Base-by-base conservation (phyloP, 306 rosid species). In the Lathyrus oleraceus region DNA sequence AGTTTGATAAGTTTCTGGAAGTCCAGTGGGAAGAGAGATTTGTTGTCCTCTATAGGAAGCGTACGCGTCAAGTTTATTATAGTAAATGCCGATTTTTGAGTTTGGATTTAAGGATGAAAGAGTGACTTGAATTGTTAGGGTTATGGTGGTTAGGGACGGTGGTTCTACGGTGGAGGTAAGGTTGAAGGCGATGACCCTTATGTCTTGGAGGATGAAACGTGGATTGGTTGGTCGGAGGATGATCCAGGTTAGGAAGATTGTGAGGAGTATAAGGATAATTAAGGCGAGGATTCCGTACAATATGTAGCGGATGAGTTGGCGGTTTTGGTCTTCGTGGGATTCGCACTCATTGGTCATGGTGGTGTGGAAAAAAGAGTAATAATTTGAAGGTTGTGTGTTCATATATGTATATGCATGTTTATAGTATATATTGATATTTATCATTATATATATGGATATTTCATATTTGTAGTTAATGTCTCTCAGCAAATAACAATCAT, bases 151-250 rank as follows among this genome's bases (percentile, higher is more conserved):
- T 20, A 28, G 12, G 15, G 81, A 76, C 1, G 85, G 82, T 0
- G 51, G 57, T n/a, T 59, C 4, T 1, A 57, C 77, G 35, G 73
- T 10, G 56, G 80, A 28, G 3, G 90, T 65, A 67, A 81, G 38
- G 76, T 86, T 85, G 81, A 91, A 85, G 86, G 28, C 43, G 73
- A 71, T 81, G 21, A 91, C 78, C 57, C 88, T 81, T 70, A 82
- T 87, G 67, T 91, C 94, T 58, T 83, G 85, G 71, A 91, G 90
- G 71, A 70, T 10, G 65, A 91, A 91, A 0, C 82, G 71, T 3
- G 97, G 97, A 15, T 78, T 84, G 11, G 85, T 45, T 3, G 97
- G 97, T 13, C 70, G 80, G 44, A 91, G 81, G 16, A 87, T 84
- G 75, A 76, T 53, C 90, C 87, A 85, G 0, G 85, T 53, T 1